Conservation (phyloP, 2,329 filamentous ascomycete species). For the Phialemoniopsis sp. region DNA sequence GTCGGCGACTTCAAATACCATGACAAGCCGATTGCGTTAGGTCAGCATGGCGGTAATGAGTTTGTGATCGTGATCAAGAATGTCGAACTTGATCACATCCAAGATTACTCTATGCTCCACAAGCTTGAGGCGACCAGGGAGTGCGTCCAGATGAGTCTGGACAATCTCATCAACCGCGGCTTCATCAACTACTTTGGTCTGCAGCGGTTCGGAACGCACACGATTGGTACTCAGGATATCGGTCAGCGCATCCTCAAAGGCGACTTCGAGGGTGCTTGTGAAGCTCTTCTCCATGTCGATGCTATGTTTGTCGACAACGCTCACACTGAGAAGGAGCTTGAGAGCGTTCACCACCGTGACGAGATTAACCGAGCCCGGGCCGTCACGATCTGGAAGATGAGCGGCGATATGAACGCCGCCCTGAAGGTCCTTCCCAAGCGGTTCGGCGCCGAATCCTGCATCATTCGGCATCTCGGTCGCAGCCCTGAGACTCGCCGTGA, state of each 20-base stretch:
- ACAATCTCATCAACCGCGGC: conserved; percentile 66
- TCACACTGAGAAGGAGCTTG: conserved; percentile 34
- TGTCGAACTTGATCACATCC: conserved; percentile 56
- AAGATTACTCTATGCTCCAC: conserved; percentile 40
- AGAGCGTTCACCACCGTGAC: conserved; percentile 56
- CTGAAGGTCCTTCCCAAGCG: conserved; percentile 69
- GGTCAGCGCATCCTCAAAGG: conserved; percentile 80
- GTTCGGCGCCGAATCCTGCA: conserved; percentile 73
- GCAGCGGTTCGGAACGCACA: conserved; percentile 91
- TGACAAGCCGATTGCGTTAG: conserved; percentile 69
- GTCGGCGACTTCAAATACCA: conserved; percentile 82
- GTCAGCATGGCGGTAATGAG: conserved; percentile 83
- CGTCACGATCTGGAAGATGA: conserved; percentile 68
- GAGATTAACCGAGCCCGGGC: conserved; percentile 76
- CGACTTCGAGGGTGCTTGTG: conserved; percentile 76
- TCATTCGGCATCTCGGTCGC: conserved; percentile 72
- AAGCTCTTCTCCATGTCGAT: conserved; percentile 72
- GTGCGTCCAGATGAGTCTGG: conserved; percentile 55
- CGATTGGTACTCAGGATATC: conserved; percentile 78
- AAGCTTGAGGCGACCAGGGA: conserved; percentile 37
- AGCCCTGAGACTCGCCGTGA: conserved; percentile 54
- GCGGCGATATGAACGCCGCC: conserved; percentile 54
- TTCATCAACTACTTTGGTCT: conserved; percentile 98
- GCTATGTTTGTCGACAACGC: conserved; percentile 45
- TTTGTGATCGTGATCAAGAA: conserved; percentile 91